Conservation (phyloP, 768 basidiomycete genomes). For the Panaeolus papilionaceus region DNA sequence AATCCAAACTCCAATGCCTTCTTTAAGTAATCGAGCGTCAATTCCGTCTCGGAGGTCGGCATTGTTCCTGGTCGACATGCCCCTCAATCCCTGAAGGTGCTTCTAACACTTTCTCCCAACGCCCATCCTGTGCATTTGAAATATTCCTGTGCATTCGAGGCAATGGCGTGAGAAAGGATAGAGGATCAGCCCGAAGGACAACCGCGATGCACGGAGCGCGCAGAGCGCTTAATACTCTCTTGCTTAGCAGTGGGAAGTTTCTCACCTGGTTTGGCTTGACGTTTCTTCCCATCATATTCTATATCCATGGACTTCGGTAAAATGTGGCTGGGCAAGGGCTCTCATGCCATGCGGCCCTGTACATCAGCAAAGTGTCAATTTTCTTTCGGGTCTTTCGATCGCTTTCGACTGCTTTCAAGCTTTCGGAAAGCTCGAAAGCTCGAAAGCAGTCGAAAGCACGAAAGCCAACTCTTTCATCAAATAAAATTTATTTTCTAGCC, state of each 20-base stretch:
- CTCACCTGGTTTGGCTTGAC: neutral
- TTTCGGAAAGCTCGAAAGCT: too few relatives aligned
- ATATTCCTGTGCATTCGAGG: neutral
- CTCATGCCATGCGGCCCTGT: neutral
- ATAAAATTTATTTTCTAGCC: too few relatives aligned
- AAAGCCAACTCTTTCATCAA: too few relatives aligned
- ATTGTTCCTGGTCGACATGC: neutral
- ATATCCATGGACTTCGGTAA: neutral
- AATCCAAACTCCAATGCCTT: neutral
- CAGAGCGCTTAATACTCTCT: conserved; percentile 5
- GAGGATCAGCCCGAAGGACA: neutral
- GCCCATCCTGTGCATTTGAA: too few relatives aligned
- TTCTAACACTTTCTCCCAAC: neutral
- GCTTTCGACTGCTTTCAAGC: too few relatives aligned
- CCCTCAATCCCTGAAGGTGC: neutral
- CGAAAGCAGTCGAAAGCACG: too few relatives aligned
- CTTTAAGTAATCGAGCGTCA: neutral
- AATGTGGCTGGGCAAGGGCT: neutral
- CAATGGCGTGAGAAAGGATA: neutral
- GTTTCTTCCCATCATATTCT: neutral
- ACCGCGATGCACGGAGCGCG: neutral
- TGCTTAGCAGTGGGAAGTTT: neutral
- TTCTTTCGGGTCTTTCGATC: too few relatives aligned
- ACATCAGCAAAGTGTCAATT: too few relatives aligned
- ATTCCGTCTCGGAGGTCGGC: neutral